A percentile compares a stretch with the other conserved stretches of the same genome.
Conservation (phyloP, 345 rosid genomes). For the Dovyalis caffra region DNA sequence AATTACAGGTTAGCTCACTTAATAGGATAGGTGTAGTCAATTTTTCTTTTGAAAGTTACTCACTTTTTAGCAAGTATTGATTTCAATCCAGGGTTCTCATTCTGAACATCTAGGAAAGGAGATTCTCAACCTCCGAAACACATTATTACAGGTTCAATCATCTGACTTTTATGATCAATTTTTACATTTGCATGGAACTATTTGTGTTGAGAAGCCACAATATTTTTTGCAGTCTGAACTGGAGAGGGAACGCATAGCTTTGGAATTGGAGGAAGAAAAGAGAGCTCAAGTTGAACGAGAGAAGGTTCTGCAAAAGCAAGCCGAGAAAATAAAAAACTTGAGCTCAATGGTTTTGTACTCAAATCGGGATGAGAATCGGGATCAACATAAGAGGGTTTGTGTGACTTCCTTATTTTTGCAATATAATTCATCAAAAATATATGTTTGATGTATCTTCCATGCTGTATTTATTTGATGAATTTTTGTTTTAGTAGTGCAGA, state of each 20-base stretch:
- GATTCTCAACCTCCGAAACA: conserved; percentile 85
- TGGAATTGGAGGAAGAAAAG: conserved; percentile 96
- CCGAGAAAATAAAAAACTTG: conserved; percentile 78
- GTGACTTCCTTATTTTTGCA: neutral
- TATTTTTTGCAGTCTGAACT: conserved; percentile 63
- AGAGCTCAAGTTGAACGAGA: conserved; percentile 90
- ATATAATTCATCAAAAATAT: neutral
- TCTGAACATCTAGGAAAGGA: conserved; percentile 88
- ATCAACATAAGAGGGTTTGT: conserved; percentile 64
- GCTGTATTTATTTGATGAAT: no score
- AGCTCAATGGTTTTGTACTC: conserved; percentile 87
- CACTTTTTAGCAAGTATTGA: neutral
- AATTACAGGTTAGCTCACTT: conserved; percentile 55
- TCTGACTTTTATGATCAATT: conserved; percentile 13
- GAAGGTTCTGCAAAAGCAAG: conserved; percentile 90
- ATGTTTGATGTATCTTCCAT: neutral
- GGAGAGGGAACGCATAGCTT: conserved; percentile 88
- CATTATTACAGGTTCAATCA: conserved; percentile 68
- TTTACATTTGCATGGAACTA: neutral
- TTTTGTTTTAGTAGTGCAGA: no score
- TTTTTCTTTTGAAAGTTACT: neutral
- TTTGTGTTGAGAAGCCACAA: conserved; percentile 15
- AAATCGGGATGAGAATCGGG: conserved; percentile 67
- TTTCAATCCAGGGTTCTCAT: conserved; percentile 60
- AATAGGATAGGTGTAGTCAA: neutral